Conservation (phyloP, 805 yeast genomes). For the Ogataea naganishii region DNA sequence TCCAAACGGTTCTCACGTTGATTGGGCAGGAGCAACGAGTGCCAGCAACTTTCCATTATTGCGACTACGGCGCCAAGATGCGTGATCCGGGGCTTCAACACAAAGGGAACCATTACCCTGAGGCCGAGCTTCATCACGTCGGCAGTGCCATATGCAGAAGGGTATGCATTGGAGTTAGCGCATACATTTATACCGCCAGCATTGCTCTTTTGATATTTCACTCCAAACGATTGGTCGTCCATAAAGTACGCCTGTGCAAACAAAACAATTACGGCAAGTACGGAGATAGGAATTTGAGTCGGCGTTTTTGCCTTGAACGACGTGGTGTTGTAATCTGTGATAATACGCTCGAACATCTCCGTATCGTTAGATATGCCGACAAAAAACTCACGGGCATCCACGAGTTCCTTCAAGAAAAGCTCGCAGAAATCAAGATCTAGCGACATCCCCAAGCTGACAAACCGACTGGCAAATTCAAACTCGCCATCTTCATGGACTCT, state of each 20-base stretch:
- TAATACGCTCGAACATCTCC: conserved; percentile 30
- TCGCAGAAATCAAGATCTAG: conserved; percentile 55
- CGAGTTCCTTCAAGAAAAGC: conserved; percentile 26
- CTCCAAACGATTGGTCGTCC: too few species aligned
- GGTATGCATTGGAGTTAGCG: too few species aligned
- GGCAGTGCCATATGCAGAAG: conserved; percentile 8
- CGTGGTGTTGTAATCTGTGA: conserved; percentile 31
- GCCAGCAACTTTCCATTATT: conserved; percentile 17
- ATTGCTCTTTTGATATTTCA: too few species aligned
- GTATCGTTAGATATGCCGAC: conserved; percentile 20
- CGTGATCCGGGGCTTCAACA: conserved; percentile 13
- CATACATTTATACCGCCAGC: too few species aligned
- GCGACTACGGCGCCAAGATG: conserved; percentile 10
- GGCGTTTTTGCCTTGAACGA: conserved; percentile 12
- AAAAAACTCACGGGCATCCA: conserved; percentile 35
- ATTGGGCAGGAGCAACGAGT: conserved; percentile 13
- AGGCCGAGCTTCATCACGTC: conserved; percentile 33
- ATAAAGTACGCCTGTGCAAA: not conserved
- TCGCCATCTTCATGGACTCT: too few species aligned
- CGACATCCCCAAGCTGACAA: conserved; percentile 42
- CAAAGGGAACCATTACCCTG: conserved; percentile 31
- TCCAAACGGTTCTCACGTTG: conserved; percentile 1
- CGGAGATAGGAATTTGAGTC: not conserved
- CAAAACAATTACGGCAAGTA: not conserved
- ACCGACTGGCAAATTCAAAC: conserved; percentile 14